Conservation (phyloP, 2,329 filamentous ascomycete species). For the Trichophyton simii region DNA sequence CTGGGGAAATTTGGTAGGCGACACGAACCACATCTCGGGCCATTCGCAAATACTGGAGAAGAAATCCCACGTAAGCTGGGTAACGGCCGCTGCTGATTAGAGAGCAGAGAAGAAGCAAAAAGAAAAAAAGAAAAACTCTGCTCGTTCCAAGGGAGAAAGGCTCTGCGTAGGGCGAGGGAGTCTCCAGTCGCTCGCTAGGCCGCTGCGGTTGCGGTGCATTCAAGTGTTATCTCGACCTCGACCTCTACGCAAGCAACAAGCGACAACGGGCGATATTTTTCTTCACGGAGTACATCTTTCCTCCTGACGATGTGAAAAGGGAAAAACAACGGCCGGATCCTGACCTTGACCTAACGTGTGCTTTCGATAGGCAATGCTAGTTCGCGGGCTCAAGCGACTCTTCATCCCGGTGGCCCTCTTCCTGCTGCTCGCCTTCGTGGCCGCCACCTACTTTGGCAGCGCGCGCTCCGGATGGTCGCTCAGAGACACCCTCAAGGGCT, state of each 20-base stretch:
- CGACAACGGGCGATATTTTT: too few relatives aligned
- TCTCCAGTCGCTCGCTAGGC: too few relatives aligned
- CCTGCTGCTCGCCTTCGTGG: constrained; percentile 7
- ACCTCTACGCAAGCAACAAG: too few relatives aligned
- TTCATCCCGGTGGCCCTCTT: constrained; percentile 7
- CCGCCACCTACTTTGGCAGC: background rate
- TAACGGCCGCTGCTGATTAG: too few relatives aligned
- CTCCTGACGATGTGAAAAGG: background rate
- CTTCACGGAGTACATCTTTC: background rate
- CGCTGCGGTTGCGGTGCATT: too few relatives aligned
- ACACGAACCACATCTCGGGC: background rate
- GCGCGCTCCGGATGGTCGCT: background rate
- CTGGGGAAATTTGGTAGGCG: background rate
- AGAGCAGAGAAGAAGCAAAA: too few relatives aligned
- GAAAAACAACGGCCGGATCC: background rate
- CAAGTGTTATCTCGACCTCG: too few relatives aligned
- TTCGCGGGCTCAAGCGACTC: constrained; percentile 10
- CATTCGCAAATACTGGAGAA: constrained; percentile 7
- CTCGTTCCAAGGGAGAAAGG: too few relatives aligned
- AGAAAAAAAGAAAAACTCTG: too few relatives aligned
- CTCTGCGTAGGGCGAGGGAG: too few relatives aligned
- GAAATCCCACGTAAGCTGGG: constrained; percentile 5
- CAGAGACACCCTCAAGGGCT: background rate
- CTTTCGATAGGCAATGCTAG: constrained; percentile 9
- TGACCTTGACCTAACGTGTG: background rate